A percentile compares a stretch with the other conserved stretches of the same genome.
Evolutionary conservation across 2,329 filamentous ascomycete genomes (phyloP).

Genomic region (Drechslerella coelobrocha): DNA sequence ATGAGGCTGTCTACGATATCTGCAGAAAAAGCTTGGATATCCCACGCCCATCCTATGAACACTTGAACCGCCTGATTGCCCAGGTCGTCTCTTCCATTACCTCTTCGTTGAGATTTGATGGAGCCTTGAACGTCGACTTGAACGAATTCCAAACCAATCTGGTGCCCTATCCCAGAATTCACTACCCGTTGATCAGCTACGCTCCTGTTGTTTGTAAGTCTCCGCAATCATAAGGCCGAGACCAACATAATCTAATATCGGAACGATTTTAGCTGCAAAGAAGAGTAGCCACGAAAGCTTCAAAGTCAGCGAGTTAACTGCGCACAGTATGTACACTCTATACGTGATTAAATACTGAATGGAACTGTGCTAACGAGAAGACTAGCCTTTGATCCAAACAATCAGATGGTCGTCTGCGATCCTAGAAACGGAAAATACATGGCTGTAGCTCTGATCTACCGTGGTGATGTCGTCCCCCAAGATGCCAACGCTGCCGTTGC

Average conservation of each 20-base stretch:
- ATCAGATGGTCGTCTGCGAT: constrained; percentile 74
- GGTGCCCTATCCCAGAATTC: constrained; percentile 72
- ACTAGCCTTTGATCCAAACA: constrained; percentile 70
- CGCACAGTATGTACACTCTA: constrained; percentile 63
- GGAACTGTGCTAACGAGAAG: constrained; percentile 12
- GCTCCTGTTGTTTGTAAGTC: constrained; percentile 66
- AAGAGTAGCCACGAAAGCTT: constrained; percentile 87
- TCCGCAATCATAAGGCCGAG: background rate
- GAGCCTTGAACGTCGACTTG: constrained; percentile 71
- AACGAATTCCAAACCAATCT: constrained; percentile 75
- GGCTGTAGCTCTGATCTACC: constrained; percentile 71
- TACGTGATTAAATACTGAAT: background rate
- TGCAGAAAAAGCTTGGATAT: constrained; percentile 71
- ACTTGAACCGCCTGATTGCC: constrained; percentile 71
- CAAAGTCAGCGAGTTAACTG: constrained; percentile 77
- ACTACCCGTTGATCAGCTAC: constrained; percentile 72
- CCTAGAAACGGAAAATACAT: constrained; percentile 73
- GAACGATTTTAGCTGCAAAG: constrained; percentile 61
- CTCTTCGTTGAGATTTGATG: constrained; percentile 70
- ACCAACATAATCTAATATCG: constrained; percentile 14
- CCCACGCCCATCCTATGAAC: constrained; percentile 69
- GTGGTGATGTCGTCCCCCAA: constrained; percentile 70
- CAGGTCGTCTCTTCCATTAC: constrained; percentile 73
- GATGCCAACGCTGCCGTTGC: constrained; percentile 68
- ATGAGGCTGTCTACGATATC: constrained; percentile 73